Evolutionary conservation across 1,139 yeast species (phyloP), one percentile per base, ranked within the genome.

Genomic region (Protomyces gravidus): DNA sequence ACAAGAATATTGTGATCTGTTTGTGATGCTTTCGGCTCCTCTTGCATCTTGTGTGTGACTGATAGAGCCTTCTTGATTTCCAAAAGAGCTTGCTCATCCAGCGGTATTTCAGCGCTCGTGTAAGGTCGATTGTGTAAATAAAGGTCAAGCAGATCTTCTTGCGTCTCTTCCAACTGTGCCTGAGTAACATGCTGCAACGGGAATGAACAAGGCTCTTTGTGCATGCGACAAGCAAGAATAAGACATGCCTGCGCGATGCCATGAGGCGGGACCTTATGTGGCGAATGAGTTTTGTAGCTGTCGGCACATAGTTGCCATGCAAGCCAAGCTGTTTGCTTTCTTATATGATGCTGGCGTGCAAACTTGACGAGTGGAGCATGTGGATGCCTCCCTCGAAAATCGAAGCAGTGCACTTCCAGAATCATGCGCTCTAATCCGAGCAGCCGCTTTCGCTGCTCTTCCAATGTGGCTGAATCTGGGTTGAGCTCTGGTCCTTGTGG

Each of bases 251-350:
- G 70, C 0, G 97, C 94, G 50, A 86, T 81, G 45, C 86, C 80
- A 69, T 89, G 95, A 1, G 90, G 85, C 0, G 97, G 95, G 15
- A 82, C 78, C 68, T 82, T 83, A 42, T 92, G 72, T 17, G 84
- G 80, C 19, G 86, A 76, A 40, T 86, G 87, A 1, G 96, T 83
- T 59, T 84, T 80, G 69, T 85, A 82, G 13, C 85, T 76, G 69
- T 92, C 98, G 65, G 83, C 82, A 15, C 84, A 77, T 3, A 90
- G 77, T 25, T 82, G 72, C 96, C 97, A 92, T 2, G 90, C 83
- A 55, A 82, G 72, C 32, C 62, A 33, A 2, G 73, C 73, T 1
- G 67, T 64, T 4, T 63, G 66, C 47, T 65, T 58, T 17, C 57
- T 28, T 13, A 53, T 73, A 74, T 26, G 45, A 45, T 17, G 13